A percentile compares a stretch with the other conserved stretches of the same genome.
Evolutionary conservation across 345 rosid genomes (phyloP).

Genomic region (Firmiana major): DNA sequence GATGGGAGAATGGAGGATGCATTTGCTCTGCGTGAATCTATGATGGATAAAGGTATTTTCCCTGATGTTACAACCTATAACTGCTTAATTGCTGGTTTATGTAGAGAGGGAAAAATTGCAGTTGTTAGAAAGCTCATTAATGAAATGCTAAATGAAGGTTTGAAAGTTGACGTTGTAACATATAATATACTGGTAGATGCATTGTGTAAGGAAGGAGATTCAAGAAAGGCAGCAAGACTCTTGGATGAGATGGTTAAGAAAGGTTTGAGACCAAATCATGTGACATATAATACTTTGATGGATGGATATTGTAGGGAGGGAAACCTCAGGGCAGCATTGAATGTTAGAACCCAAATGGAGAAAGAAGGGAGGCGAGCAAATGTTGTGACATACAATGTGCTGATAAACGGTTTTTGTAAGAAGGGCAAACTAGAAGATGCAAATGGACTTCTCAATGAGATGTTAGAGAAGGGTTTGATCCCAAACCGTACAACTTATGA

Average conservation of each 20-base stretch:
- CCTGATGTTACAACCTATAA: slow-evolving; percentile 62
- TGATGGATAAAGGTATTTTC: slow-evolving; percentile 44
- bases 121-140: slow-evolving; percentile 37
- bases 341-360: slow-evolving; percentile 60
- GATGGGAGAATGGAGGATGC: slow-evolving; percentile 52
- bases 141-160: slow-evolving; percentile 40
- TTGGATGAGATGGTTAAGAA: slow-evolving; percentile 45
- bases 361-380: slow-evolving; percentile 60
- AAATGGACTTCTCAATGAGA: slow-evolving; percentile 74
- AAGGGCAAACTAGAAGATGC: slow-evolving; percentile 70
- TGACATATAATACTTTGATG: slow-evolving; percentile 69
- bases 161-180: slow-evolving; percentile 53
- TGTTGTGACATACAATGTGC: slow-evolving; percentile 61
- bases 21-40: slow-evolving; percentile 38
- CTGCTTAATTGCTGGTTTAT: slow-evolving; percentile 67
- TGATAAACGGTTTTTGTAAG: slow-evolving; percentile 57
- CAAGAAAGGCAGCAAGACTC: slow-evolving; percentile 55
- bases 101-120: slow-evolving; percentile 39
- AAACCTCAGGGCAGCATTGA: slow-evolving; percentile 60
- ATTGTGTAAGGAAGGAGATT: slow-evolving; percentile 52
- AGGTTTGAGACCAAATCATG: slow-evolving; percentile 59
- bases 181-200: slow-evolving; percentile 64
- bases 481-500: slow-evolving; percentile 67
- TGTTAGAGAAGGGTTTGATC: slow-evolving; percentile 80
- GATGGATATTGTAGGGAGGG: slow-evolving; percentile 72